A percentile compares a stretch with the other conserved stretches of the same genome.
Conservation (phyloP, 2,329 filamentous ascomycete species). For the Penicillium sclerotiorum region DNA sequence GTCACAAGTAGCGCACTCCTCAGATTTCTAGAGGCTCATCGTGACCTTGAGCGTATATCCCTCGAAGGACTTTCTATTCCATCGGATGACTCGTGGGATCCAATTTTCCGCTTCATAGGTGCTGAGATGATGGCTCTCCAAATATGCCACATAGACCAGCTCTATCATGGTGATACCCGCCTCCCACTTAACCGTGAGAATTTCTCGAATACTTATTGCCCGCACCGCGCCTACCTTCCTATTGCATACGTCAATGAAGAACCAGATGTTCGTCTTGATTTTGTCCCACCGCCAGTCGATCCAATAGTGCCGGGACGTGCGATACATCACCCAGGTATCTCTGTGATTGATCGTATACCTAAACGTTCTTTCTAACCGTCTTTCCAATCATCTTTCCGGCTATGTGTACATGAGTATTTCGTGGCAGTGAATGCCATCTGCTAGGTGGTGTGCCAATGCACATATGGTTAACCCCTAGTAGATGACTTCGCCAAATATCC, state of each 20-base stretch:
- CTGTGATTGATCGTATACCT: no score
- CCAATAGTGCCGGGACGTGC: no score
- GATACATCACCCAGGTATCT: no score
- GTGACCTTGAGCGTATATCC: not conserved
- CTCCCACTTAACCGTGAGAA: not conserved
- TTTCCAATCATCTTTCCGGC: no score
- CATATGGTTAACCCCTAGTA: no score
- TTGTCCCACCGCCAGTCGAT: no score
- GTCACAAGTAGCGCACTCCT: not conserved
- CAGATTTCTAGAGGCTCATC: not conserved
- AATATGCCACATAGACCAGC: not conserved
- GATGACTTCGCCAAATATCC: no score
- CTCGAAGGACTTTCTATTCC: not conserved
- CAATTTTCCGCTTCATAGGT: not conserved
- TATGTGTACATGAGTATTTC: no score
- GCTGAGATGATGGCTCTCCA: not conserved
- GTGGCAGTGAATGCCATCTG: no score
- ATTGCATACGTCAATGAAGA: not conserved
- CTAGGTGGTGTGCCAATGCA: no score
- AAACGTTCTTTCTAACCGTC: no score
- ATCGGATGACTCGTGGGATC: not conserved
- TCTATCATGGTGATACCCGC: not conserved
- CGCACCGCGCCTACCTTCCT: not conserved
- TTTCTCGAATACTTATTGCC: not conserved
- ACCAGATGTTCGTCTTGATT: not conserved